phyloP scores from a whole-genome alignment of 805 yeast genomes.

The Starmerella riodocensis region DNA sequence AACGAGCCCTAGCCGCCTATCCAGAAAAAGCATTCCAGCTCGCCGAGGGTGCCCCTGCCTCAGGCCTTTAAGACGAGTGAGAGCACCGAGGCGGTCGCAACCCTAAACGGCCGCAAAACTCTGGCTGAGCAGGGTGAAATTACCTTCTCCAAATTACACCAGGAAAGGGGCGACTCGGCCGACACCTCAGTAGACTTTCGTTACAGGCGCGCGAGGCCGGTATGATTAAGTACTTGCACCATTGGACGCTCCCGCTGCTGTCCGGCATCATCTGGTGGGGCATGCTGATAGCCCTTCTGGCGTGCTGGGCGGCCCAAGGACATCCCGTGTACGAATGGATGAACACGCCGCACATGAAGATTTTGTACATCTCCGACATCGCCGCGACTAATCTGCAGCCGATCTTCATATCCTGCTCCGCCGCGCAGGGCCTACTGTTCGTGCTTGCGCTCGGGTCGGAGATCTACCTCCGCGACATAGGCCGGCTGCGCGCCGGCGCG shows the following conservation, averaged over 20 bases:
- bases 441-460: conserved; percentile 53
- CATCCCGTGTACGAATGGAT: conserved; percentile 55
- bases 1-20: too few relatives aligned
- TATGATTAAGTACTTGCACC: conserved; percentile 23
- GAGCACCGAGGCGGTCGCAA: too few relatives aligned
- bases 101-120: too few relatives aligned
- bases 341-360: conserved; percentile 32
- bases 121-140: too few relatives aligned
- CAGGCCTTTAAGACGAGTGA: too few relatives aligned
- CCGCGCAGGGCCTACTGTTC: conserved; percentile 63
- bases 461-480: conserved; percentile 43
- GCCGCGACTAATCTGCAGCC: conserved; percentile 75
- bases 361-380: conserved; percentile 64
- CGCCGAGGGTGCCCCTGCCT: too few relatives aligned
- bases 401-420: conserved; percentile 65
- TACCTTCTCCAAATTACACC: too few relatives aligned
- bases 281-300: conserved; percentile 68
- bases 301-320: conserved; percentile 73
- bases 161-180: too few relatives aligned
- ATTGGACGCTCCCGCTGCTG: conserved; percentile 47
- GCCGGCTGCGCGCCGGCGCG: conserved; percentile 37
- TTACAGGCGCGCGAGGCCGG: neutral
- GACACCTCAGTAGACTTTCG: too few relatives aligned
- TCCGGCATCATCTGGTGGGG: conserved; percentile 76
- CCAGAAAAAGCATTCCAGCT: too few relatives aligned